Percentiles rank a stretch among this genome's conserved stretches.
Evolutionary conservation across 169 alveolate genomes (phyloP).

Genomic region (Eimeria falciformis): DNA sequence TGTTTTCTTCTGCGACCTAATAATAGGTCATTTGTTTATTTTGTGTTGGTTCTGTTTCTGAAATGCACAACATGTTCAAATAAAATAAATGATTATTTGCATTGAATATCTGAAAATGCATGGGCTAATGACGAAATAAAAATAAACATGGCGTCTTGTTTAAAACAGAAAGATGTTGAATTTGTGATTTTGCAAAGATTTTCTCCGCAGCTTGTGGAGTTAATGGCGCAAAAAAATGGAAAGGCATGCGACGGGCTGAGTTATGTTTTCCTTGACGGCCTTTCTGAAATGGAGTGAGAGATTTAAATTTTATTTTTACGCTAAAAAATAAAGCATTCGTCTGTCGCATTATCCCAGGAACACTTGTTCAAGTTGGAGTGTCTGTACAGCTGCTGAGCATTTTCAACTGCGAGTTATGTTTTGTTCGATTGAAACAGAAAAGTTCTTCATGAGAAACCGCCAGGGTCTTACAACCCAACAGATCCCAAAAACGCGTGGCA

Average conservation of each 20-base stretch:
- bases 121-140: too few relatives aligned
- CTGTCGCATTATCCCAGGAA: too few relatives aligned
- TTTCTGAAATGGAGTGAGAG: neutral
- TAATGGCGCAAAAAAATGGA: neutral
- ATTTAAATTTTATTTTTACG: neutral
- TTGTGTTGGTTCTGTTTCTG: too few relatives aligned
- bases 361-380: neutral
- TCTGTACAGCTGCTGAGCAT: neutral
- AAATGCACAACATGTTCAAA: too few relatives aligned
- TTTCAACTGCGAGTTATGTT: neutral
- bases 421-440: neutral
- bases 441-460: neutral
- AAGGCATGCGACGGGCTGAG: neutral
- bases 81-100: too few relatives aligned
- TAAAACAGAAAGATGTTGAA: too few relatives aligned
- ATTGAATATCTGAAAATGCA: too few relatives aligned
- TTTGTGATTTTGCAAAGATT: too few relatives aligned
- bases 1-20: too few relatives aligned
- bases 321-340: too few relatives aligned
- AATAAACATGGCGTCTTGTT: too few relatives aligned
- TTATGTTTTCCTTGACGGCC: slow-evolving; percentile 17
- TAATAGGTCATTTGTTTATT: too few relatives aligned
- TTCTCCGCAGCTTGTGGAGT: neutral
- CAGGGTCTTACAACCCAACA: neutral
- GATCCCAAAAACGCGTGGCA: neutral